Evolutionary conservation across 2,329 filamentous ascomycete genomes (phyloP).

Genomic region (Penicillium sp.): DNA sequence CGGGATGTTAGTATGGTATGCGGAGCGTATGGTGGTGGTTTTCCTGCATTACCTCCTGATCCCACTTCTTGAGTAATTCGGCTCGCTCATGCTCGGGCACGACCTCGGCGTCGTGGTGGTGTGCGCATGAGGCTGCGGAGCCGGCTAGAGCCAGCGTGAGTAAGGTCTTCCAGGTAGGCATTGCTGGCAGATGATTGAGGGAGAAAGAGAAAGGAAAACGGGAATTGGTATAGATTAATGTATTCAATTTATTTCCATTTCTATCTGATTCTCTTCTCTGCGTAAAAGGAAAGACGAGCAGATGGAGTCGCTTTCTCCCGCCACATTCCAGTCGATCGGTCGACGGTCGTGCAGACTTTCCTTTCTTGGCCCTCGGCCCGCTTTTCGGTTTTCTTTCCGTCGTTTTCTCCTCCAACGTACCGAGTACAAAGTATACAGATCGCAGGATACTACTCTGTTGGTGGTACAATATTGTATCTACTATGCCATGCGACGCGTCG

Average conservation of each 20-base stretch:
- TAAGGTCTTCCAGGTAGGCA: conserved; percentile 31
- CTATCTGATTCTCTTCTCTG: conserved; percentile 5
- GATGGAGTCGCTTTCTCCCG: conserved; percentile 8
- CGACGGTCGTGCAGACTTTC: conserved; percentile 40
- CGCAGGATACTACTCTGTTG: too few relatives aligned
- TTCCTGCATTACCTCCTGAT: conserved; percentile 41
- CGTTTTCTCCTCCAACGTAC: neutral
- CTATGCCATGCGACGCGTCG: conserved; percentile 59
- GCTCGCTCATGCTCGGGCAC: conserved; percentile 40
- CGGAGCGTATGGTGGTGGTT: neutral
- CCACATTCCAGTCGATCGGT: conserved; percentile 9
- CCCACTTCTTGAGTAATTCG: conserved; percentile 48
- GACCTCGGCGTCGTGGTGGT: conserved; percentile 42
- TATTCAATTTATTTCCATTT: neutral
- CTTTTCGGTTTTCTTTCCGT: conserved; percentile 14
- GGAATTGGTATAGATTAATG: neutral
- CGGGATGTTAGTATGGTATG: neutral
- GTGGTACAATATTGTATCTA: neutral
- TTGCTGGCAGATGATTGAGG: conserved; percentile 12
- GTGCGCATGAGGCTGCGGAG: conserved; percentile 35
- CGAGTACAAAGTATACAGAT: too few relatives aligned
- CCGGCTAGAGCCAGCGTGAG: conserved; percentile 35
- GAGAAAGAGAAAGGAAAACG: conserved; percentile 8
- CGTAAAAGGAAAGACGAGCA: conserved; percentile 24
- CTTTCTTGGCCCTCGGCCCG: conserved; percentile 30